phyloP scores from a whole-genome alignment of 805 yeast genomes.

The Wickerhamiella alocasiicola region DNA sequence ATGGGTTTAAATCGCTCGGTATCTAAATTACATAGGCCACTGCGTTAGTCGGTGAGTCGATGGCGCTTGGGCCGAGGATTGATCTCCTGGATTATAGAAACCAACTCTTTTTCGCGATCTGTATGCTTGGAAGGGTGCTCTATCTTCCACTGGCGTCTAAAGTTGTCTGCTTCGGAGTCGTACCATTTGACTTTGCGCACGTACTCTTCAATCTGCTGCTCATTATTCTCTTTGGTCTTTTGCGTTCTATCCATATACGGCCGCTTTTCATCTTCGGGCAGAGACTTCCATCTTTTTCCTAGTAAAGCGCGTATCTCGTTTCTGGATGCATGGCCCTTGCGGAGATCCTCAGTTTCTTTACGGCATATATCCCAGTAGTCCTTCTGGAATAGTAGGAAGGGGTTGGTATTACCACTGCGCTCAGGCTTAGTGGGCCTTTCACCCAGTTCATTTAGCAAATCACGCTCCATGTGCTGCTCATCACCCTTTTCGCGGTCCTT shows the following conservation, averaged over 20 bases:
- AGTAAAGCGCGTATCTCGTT: conserved; percentile 31
- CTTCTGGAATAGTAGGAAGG: conserved; percentile 31
- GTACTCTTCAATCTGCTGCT: conserved; percentile 26
- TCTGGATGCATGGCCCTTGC: conserved; percentile 29
- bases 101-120: conserved; percentile 19
- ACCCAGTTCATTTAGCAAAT: conserved; percentile 28
- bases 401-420: conserved; percentile 29
- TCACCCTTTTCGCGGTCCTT: conserved; percentile 24
- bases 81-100: conserved; percentile 12
- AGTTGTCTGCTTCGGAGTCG: conserved; percentile 29
- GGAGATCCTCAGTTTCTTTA: conserved; percentile 26
- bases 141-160: conserved; percentile 29
- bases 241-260: conserved; percentile 29
- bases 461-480: conserved; percentile 27
- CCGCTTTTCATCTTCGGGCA: conserved; percentile 28
- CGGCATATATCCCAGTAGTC: conserved; percentile 32
- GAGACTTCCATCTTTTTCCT: conserved; percentile 32
- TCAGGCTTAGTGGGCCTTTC: conserved; percentile 30
- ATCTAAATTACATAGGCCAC: too few relatives aligned
- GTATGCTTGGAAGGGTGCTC: conserved; percentile 24
- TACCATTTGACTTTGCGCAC: conserved; percentile 25
- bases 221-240: conserved; percentile 26
- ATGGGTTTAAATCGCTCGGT: too few relatives aligned
- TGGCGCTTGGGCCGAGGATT: conserved; percentile 15
- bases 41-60: conserved; percentile 13